These are phyloP conservation scores for Mucor piriformis DNA, from an alignment of 371 early-diverging fungal species.

Conservation along the genomic window DNA sequence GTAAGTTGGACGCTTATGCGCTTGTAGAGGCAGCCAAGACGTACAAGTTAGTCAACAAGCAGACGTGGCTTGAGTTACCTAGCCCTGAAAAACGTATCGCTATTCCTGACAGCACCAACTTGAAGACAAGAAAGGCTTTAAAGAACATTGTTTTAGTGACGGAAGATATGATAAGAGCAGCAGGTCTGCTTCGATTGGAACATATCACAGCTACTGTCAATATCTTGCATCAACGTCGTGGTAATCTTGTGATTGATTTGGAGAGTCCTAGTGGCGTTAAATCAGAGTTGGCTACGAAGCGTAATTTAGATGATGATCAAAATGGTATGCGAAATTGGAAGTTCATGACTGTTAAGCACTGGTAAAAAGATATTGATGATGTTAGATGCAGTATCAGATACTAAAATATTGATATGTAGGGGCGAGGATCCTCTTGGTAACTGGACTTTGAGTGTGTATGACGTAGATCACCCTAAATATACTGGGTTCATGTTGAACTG, in stretches of 20 bases:
- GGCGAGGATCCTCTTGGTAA: conserved; percentile 82
- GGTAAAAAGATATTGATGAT: conserved; percentile 58
- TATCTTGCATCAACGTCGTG: conserved; percentile 79
- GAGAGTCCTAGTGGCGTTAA: conserved; percentile 70
- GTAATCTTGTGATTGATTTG: conserved; percentile 80
- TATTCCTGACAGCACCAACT: conserved; percentile 60
- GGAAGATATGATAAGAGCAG: conserved; percentile 49
- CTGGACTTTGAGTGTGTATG: conserved; percentile 81
- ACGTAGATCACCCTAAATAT: conserved; percentile 44
- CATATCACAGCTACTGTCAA: conserved; percentile 87
- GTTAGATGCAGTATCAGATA: neutral
- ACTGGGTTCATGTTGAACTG: conserved; percentile 61
- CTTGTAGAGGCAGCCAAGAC: conserved; percentile 82
- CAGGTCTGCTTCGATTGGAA: conserved; percentile 70
- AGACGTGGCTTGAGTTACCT: conserved; percentile 56
- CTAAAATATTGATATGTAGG: conserved; percentile 41
- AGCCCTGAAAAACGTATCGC: conserved; percentile 45
- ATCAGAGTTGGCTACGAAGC: conserved; percentile 68
- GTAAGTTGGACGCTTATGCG: conserved; percentile 83
- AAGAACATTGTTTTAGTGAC: conserved; percentile 49
- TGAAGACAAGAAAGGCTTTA: conserved; percentile 37
- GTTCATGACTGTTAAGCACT: conserved; percentile 95
- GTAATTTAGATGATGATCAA: conserved; percentile 66
- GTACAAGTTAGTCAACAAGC: conserved; percentile 65
- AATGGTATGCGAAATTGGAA: conserved; percentile 92